phyloP scores from a whole-genome alignment of 2,329 filamentous ascomycete genomes.

The Colletotrichum sp. region DNA sequence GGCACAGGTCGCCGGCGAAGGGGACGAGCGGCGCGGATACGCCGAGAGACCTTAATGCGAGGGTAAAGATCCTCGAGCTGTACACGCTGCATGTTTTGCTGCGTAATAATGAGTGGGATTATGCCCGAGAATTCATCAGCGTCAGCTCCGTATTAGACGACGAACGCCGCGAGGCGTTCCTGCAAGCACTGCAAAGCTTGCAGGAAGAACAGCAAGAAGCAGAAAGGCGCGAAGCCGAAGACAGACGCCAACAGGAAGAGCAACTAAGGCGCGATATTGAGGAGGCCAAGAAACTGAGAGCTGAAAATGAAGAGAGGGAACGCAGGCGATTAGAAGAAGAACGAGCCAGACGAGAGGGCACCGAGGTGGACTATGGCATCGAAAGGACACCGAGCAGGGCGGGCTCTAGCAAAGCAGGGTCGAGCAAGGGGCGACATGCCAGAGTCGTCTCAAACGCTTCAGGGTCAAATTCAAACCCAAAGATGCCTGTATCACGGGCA shows the following conservation, averaged over 20 bases:
- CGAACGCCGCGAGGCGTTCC: conserved; percentile 86
- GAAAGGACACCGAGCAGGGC: conserved; percentile 55
- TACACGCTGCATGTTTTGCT: conserved; percentile 96
- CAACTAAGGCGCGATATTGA: conserved; percentile 61
- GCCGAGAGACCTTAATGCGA: conserved; percentile 80
- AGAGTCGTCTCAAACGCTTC: conserved; percentile 39
- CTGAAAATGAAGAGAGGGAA: conserved; percentile 65
- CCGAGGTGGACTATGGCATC: conserved; percentile 73
- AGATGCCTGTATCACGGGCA: conserved; percentile 29
- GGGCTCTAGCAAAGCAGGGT: conserved; percentile 39
- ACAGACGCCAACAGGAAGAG: conserved; percentile 60
- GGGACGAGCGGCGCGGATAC: conserved; percentile 74
- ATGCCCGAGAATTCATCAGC: conserved; percentile 88
- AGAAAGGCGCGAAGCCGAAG: conserved; percentile 69
- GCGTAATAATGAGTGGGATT: conserved; percentile 94
- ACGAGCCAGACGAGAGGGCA: conserved; percentile 52
- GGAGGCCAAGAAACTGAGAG: conserved; percentile 58
- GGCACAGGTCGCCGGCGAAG: conserved; percentile 52
- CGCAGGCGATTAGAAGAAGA: conserved; percentile 59
- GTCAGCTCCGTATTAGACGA: conserved; percentile 89
- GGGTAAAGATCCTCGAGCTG: conserved; percentile 91
- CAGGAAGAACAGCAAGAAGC: conserved; percentile 82
- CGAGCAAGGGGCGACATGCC: conserved; percentile 35
- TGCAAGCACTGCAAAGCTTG: conserved; percentile 83
- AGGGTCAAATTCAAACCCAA: conserved; percentile 23